phyloP scores from a whole-genome alignment of 2,329 filamentous ascomycete species.

The Colletotrichum liaoningense region DNA sequence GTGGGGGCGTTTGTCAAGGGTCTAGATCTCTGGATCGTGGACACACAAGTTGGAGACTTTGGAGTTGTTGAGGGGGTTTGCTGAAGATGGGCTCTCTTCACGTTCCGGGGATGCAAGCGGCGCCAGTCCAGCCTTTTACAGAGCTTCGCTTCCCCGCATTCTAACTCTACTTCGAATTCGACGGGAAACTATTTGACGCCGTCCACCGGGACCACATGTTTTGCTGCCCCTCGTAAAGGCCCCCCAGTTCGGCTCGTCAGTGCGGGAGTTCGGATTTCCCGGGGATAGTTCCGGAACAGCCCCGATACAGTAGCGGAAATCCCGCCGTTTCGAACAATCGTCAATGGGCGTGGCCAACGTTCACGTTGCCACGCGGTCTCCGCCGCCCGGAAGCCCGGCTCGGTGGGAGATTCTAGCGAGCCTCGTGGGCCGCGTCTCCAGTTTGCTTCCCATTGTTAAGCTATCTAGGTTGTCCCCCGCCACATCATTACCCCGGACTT shows the following conservation, averaged over 20 bases:
- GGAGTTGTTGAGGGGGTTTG: neutral
- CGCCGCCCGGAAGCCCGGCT: slow-evolving; percentile 16
- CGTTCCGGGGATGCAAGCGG: neutral
- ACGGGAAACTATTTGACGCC: neutral
- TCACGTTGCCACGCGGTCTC: slow-evolving; percentile 4
- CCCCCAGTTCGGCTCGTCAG: neutral
- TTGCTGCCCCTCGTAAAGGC: neutral
- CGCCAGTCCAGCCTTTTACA: slow-evolving; percentile 25
- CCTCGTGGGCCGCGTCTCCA: neutral
- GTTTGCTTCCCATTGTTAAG: neutral
- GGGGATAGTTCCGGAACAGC: neutral
- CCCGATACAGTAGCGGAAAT: neutral
- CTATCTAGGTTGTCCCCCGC: slow-evolving; percentile 27
- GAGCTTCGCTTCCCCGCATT: slow-evolving; percentile 15
- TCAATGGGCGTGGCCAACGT: neutral
- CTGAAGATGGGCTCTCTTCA: neutral
- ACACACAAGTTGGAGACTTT: slow-evolving; percentile 1
- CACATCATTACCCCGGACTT: slow-evolving; percentile 14
- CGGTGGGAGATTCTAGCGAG: slow-evolving; percentile 11
- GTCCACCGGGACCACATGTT: slow-evolving; percentile 11
- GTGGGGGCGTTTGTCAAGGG: slow-evolving; percentile 2
- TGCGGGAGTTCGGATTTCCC: slow-evolving; percentile 2
- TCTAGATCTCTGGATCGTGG: neutral
- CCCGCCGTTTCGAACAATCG: neutral
- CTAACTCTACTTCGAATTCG: neutral